A percentile compares a stretch with the other conserved stretches of the same genome.
phyloP scores from a whole-genome alignment of 805 yeast genomes.

The Yarrowia keelungensis region DNA sequence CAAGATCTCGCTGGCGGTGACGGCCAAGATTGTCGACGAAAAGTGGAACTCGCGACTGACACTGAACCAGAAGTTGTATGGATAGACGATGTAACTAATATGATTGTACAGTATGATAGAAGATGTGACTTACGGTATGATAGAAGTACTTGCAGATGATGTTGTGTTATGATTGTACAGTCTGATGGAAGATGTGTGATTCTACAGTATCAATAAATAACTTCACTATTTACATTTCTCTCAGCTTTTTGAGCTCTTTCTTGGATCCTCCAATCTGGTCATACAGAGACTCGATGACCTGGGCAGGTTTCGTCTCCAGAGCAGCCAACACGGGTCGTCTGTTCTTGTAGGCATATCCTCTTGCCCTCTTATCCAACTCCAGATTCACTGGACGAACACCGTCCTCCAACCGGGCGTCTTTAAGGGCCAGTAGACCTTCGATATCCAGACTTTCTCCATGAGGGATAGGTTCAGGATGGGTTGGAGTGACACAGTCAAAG shows the following conservation, averaged over 20 bases:
- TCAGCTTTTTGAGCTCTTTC: not conserved
- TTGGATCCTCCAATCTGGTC: conserved; percentile 36
- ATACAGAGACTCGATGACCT: conserved; percentile 16
- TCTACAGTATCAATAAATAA: conserved; percentile 19
- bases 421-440: conserved; percentile 12
- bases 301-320: not conserved
- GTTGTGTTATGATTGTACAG: not conserved
- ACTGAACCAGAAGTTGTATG: conserved; percentile 26
- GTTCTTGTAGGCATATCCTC: not conserved
- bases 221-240: conserved; percentile 14
- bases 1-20: conserved; percentile 21
- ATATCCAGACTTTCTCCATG: conserved; percentile 84
- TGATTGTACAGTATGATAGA: not conserved
- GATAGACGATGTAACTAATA: not conserved
- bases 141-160: too few relatives aligned
- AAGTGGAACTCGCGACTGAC: conserved; percentile 35
- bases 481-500: conserved; percentile 89
- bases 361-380: not conserved
- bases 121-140: not conserved
- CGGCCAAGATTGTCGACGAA: conserved; percentile 22
- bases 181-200: not conserved
- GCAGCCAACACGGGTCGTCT: conserved; percentile 24
- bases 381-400: not conserved
- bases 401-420: conserved; percentile 30
- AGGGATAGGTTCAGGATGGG: conserved; percentile 71